Evolutionary conservation across 805 yeast genomes (phyloP), one percentile per base, ranked within the genome.

Genomic region (Cyberlindnera galapagoensis): DNA sequence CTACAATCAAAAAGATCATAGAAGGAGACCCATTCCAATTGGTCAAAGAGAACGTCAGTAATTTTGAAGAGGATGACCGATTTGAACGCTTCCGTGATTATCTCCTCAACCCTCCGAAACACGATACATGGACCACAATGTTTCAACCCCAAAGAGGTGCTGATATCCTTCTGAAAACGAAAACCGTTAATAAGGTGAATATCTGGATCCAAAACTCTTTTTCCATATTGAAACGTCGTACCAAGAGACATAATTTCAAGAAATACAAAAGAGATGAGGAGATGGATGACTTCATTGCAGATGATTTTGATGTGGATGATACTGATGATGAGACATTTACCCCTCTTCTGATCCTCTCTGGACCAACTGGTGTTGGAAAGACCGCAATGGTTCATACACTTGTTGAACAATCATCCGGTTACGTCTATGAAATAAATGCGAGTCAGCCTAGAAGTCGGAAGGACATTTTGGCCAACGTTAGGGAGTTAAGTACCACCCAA

Each of bases 401-500:
- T 4, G 74, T 81, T 50, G 61, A 71, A 8, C 76, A 74, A 27
- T 42, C 78, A 8, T 62, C 65, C 13, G 88, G 88, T 0, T 82
- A 77, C 44, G 81, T 88, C 3, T 80, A 82, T 52, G 97, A 90
- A 52, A 65, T 88, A 18, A 85, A 84, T 52, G 63, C 87, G 0
- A 73, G 86, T n/a, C 79, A 74, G 44, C 62, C 73, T 20, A 64
- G 97, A 49, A 72, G 86, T 1, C 73, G 80, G 29, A 81, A 75
- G 51, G 90, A 83, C 39, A 67, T 90, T 10, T 60, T 66, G 31
- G 70, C 74, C 17, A 71, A 64, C 18, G 62, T 90, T 23, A 76
- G 70, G 30, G 97, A 94, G 47, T 70, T 87, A 33, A 76, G 90
- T 35, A 88, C 95, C 4, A 81, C 94, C 0, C 86, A 85, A 38